phyloP scores from a whole-genome alignment of 305 asterid genomes.

The Stenogyne calaminthoides region DNA sequence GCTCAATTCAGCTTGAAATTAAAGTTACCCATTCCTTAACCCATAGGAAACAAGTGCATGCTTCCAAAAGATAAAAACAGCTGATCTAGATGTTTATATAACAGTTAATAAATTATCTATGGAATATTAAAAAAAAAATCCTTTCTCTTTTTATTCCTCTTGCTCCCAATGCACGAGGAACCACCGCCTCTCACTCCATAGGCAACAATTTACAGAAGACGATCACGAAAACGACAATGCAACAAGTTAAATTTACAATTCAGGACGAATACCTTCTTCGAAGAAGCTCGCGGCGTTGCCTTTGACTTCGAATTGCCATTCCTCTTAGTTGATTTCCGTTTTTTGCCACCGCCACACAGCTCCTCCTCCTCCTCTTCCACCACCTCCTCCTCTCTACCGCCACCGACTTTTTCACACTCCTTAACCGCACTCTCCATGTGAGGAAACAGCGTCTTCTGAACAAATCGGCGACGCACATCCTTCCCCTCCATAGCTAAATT shows the following conservation, averaged over 20 bases:
- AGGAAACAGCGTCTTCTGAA: constrained; percentile 73
- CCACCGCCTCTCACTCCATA: not conserved
- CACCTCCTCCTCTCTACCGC: constrained; percentile 31
- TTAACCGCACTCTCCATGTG: constrained; percentile 39
- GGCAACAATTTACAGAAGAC: not conserved
- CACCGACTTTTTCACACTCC: constrained; percentile 38
- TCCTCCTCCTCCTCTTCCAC: constrained; percentile 52
- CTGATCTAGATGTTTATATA: not conserved
- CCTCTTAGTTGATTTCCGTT: constrained; percentile 37
- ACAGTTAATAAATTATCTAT: not conserved
- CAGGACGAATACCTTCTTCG: constrained; percentile 49
- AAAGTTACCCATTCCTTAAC: not conserved
- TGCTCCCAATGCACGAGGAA: not conserved
- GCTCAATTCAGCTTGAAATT: constrained; percentile 3
- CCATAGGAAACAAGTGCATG: constrained; percentile 9
- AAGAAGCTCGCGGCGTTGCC: constrained; percentile 39
- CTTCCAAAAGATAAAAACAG: not conserved
- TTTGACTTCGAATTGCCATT: constrained; percentile 42
- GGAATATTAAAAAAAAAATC: not conserved
- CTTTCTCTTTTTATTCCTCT: not conserved
- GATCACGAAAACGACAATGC: not conserved
- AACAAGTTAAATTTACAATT: constrained; percentile 7
- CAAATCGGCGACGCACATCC: constrained; percentile 55
- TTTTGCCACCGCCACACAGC: constrained; percentile 41
- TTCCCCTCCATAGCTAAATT: constrained; percentile 50